Conservation (phyloP, 2,329 filamentous ascomycete species). For the Grosmannia huntii region DNA sequence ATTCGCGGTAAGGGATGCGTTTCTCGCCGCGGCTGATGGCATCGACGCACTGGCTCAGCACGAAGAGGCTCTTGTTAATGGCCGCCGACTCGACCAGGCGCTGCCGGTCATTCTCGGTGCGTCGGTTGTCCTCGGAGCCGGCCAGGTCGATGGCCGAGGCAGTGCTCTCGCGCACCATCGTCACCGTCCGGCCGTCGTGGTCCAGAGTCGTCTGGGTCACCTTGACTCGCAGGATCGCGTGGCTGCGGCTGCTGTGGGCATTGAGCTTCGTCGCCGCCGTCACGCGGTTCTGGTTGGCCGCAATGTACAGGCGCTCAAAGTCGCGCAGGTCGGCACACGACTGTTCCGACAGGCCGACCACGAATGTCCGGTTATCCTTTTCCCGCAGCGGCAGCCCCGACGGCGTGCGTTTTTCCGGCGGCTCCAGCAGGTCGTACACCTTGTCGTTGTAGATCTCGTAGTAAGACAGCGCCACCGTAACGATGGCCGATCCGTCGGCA, state of each 20-base stretch:
- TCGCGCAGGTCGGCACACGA: slow-evolving; percentile 76
- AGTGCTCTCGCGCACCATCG: slow-evolving; percentile 51
- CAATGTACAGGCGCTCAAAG: slow-evolving; percentile 80
- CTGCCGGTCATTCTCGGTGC: slow-evolving; percentile 89
- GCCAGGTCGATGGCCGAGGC: slow-evolving; percentile 91
- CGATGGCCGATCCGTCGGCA: slow-evolving; percentile 52
- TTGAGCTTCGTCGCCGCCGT: slow-evolving; percentile 89
- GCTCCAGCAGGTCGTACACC: slow-evolving; percentile 80
- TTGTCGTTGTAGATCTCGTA: slow-evolving; percentile 98
- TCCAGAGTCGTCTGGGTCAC: slow-evolving; percentile 54
- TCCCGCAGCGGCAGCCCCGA: slow-evolving; percentile 73
- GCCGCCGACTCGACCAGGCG: slow-evolving; percentile 87
- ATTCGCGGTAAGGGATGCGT: slow-evolving; percentile 85
- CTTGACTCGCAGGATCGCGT: slow-evolving; percentile 85
- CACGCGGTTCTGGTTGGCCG: slow-evolving; percentile 80
- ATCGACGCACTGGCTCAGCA: slow-evolving; percentile 88
- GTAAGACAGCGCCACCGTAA: slow-evolving; percentile 71
- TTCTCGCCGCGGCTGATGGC: slow-evolving; percentile 66
- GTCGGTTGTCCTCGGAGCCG: slow-evolving; percentile 87
- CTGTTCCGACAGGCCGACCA: slow-evolving; percentile 74
- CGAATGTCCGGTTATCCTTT: slow-evolving; percentile 74
- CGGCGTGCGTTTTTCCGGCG: slow-evolving; percentile 73
- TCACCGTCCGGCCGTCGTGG: slow-evolving; percentile 33
- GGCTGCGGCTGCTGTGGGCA: slow-evolving; percentile 77
- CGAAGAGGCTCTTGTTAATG: slow-evolving; percentile 96